Base-by-base conservation (phyloP, 1,139 yeast species). In the Pichia sorboxylosa region DNA sequence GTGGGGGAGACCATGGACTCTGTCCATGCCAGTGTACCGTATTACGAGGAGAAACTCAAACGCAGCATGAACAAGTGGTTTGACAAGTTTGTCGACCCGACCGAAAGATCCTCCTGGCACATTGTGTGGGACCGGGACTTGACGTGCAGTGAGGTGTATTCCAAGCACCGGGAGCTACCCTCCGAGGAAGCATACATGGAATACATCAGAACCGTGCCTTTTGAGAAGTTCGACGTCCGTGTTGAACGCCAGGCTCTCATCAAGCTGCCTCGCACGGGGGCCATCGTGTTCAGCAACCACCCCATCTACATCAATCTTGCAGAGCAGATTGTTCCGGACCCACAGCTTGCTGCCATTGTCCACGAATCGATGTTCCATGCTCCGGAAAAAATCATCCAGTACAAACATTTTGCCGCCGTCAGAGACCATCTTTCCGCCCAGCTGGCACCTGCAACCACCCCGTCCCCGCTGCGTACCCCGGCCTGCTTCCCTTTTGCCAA, bases 281-380 rank as follows among this genome's bases (percentile, higher is more conserved):
- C 71, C 2, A 61, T 67, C 31, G 59, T 74, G 22, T 73, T 75
- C 51, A 60, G 77, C 27, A 72, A 76, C 49, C 83, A 76, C 47
- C 84, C 84, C 3, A 54, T 74, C 4, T 74, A 66, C 48, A 54
- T 76, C 29, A 80, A 74, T 23, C 54, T 65, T 1, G 48, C 64
- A 14, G 66, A 61, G 13, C 83, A 76, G 41, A 68, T 74, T 73
- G 71, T 69, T 46, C 77, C 76, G 46, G 84, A 75, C 46, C 83
- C 84, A 7, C 54, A 68, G 58, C 64, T 74, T 18, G 84, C 85
- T 4, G 65, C 77, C 1, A 58, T 76, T 29, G 43, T 76, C 27
- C 61, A 64, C 39, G 73, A 73, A 45, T 69, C 73, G 33, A 50
- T 77, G 29, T 66, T 59, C 39, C 82, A 75, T 43, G 78, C 69